Percentiles rank a stretch among this genome's conserved stretches.
phyloP scores from a whole-genome alignment of 2,329 filamentous ascomycete species.

The Ceratocystis alfenasii region DNA sequence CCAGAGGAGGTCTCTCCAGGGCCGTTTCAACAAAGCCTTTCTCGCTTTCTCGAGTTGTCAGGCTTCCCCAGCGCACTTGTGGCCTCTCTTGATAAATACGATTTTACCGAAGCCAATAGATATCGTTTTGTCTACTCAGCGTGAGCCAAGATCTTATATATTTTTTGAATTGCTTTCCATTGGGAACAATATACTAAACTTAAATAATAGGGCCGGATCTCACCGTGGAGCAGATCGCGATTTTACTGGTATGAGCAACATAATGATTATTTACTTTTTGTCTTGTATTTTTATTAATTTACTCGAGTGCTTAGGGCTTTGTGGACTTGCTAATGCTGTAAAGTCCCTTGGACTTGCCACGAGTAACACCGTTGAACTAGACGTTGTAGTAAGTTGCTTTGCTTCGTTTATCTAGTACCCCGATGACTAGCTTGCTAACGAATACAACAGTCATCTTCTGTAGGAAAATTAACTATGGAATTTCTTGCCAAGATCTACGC shows the following conservation, averaged over 20 bases:
- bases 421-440: conserved; percentile 2
- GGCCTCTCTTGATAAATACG: conserved; percentile 60
- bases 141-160: conserved; percentile 37
- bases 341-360: conserved; percentile 49
- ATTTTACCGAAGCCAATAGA: conserved; percentile 60
- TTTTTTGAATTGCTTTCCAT: not conserved
- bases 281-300: not conserved
- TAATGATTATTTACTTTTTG: conserved; percentile 8
- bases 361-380: conserved; percentile 48
- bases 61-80: conserved; percentile 53
- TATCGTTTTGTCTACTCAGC: conserved; percentile 79
- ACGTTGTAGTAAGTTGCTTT: conserved; percentile 51
- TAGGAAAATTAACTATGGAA: conserved; percentile 61
- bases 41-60: conserved; percentile 57
- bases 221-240: conserved; percentile 38
- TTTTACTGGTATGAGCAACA: conserved; percentile 31
- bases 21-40: conserved; percentile 56
- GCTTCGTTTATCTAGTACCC: conserved; percentile 7
- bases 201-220: conserved; percentile 39
- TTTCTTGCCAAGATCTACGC: conserved; percentile 49
- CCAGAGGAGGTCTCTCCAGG: conserved; percentile 25
- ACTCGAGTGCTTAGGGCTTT: conserved; percentile 46
- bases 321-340: conserved; percentile 59
- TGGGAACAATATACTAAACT: conserved; percentile 23
- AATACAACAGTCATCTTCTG: conserved; percentile 54